Base-by-base conservation (phyloP, 768 basidiomycete genomes). In the Lentinula boryana region DNA sequence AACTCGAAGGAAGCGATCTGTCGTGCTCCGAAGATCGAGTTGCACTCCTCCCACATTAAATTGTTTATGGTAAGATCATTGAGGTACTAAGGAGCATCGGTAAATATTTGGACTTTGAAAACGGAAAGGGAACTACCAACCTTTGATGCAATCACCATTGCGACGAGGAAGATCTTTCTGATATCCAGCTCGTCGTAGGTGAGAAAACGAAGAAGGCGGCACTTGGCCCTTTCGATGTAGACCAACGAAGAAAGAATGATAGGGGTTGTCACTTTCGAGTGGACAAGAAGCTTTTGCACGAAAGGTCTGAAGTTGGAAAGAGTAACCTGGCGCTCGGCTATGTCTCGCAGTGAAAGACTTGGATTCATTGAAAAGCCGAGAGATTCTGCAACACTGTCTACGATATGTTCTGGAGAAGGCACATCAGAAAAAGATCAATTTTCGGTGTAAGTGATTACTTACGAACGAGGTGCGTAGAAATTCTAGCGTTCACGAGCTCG, bases 1-100 rank as follows among this genome's bases (percentile, higher is more conserved):
- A 88, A 83, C 73, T 91, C 89, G 68, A 91, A 89, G 64, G 87
- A 82, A 50, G 88, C 88, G 31, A 90, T 82, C 66, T 91, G 89
- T 38, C 87, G 83, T 70, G 88, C 89, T 65, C 89, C 87, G 69
- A 91, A 91, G 31, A 91, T 84, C 32, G 86, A 84, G 0, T 89
- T 89, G 73, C 87, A 90, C n/a, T 87, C 76, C 7, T 88, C 87
- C 92, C 92, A 94, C 71, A 93, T 91, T 56, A 89, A 80, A 73
- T 94, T 93, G 80, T 93, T 93, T 12, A 93, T 80, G 27, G 89
- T 91, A 15, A 88, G 91, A 71, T 95, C 93, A 71, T 95, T 93
- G 38, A 89, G 76, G 69, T 94, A 94, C 85, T 91, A 33, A 55
- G 16, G 33, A 64, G 35, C 36, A 50, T 32, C 36, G 15, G 48